A percentile compares a stretch with the other conserved stretches of the same genome.
Evolutionary conservation across 106 monocot species (phyloP).

Genomic region (Dendrobium catenatum): DNA sequence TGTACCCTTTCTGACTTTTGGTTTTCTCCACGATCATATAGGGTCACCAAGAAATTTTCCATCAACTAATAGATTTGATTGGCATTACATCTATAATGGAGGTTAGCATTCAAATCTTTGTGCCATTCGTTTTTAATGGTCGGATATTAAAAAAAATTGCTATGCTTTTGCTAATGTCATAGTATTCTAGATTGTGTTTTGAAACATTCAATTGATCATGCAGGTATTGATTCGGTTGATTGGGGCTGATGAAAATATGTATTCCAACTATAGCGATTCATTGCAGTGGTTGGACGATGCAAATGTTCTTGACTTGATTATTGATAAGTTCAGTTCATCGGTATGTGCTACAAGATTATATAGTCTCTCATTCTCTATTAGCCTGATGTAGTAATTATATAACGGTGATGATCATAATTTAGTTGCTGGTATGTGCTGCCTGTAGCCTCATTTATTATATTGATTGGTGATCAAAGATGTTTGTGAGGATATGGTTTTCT

Average conservation of each 20-base stretch:
- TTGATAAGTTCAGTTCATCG: conserved; percentile 84
- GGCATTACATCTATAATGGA: conserved; percentile 95
- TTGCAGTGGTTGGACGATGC: conserved; percentile 71
- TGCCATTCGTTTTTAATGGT: no score
- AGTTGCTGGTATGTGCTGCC: not conserved
- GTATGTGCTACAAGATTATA: conserved; percentile 28
- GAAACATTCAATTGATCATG: not conserved
- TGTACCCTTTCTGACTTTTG: not conserved
- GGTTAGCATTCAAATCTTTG: conserved; percentile 27
- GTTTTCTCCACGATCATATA: conserved; percentile 15
- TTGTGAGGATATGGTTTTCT: not conserved
- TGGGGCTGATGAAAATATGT: conserved; percentile 87
- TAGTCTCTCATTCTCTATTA: not conserved
- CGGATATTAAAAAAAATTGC: not conserved
- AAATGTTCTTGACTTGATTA: conserved; percentile 82
- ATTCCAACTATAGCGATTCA: conserved; percentile 56
- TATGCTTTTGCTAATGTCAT: not conserved
- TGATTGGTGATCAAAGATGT: not conserved
- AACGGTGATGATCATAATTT: not conserved
- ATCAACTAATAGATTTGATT: conserved; percentile 78
- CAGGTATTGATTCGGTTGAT: conserved; percentile 82
- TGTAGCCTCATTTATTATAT: not conserved
- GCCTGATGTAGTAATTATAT: not conserved
- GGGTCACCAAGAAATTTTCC: conserved; percentile 69
- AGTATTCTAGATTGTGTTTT: not conserved